Percentiles rank a stretch among this genome's conserved stretches.
These are phyloP conservation scores for Stephanodiscus triporus DNA, from an alignment of 108 stramenopile species.

Conservation along the genomic window DNA sequence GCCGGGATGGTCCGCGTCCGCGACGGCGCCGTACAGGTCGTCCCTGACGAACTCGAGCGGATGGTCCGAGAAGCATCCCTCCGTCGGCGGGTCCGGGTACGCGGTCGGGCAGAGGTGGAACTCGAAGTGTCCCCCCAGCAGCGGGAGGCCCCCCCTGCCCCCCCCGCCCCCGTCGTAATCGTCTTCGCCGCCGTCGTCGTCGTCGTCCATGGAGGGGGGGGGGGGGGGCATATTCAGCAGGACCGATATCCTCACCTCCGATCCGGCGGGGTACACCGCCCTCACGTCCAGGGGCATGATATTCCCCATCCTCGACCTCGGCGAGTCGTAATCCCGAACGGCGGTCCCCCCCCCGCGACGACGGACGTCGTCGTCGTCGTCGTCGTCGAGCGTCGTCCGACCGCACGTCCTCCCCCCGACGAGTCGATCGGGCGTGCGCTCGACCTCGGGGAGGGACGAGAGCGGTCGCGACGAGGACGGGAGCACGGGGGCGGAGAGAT, in stretches of 20 bases:
- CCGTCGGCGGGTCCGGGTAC: conserved; percentile 32
- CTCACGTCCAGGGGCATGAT: conserved; percentile 31
- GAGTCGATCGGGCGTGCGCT: conserved; percentile 34
- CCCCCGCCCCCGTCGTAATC: too few species aligned
- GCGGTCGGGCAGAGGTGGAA: conserved; percentile 31
- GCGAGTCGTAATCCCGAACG: conserved; percentile 34
- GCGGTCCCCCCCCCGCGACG: too few species aligned
- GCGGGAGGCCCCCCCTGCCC: background rate
- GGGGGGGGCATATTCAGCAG: conserved; percentile 6
- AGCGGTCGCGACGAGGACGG: conserved; percentile 20
- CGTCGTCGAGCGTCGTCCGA: conserved; percentile 7
- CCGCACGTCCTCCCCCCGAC: conserved; percentile 17
- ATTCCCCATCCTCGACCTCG: conserved; percentile 12
- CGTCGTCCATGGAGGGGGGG: too few species aligned
- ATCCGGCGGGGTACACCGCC: conserved; percentile 12
- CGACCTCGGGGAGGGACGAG: conserved; percentile 21
- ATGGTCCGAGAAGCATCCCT: conserved; percentile 24
- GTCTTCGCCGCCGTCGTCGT: too few species aligned
- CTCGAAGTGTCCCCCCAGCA: conserved; percentile 29
- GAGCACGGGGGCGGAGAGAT: conserved; percentile 10
- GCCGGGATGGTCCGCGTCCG: conserved; percentile 23
- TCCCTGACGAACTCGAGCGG: conserved; percentile 36
- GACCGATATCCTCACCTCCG: conserved; percentile 16
- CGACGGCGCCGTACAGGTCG: conserved; percentile 23
- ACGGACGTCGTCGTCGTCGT: background rate